Base-by-base conservation (phyloP, 1,139 yeast genomes). In the Geotrichum reessii region DNA sequence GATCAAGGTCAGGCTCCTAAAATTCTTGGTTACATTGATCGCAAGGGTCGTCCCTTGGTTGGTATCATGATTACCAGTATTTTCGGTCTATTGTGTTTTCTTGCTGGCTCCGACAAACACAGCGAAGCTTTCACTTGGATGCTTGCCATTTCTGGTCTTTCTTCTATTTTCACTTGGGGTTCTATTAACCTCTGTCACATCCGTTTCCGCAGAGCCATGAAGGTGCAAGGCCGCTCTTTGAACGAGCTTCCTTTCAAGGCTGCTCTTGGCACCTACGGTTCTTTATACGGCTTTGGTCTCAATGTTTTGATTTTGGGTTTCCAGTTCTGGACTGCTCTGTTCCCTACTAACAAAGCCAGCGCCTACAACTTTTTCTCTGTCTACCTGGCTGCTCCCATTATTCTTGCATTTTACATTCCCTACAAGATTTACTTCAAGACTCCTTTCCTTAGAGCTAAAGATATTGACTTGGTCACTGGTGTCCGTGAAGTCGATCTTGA, bases 1-100 rank as follows among this genome's bases (percentile, higher is more conserved):
- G 85, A 86, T 62, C 86, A 87, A 69, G 87, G 89, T 40, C 85
- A 82, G 73, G 89, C 91, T 53, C 96, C 96, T 66, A 77, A 78
- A 67, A 75, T 81, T 64, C 79, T 83, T 61, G 86, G 83, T 63
- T 88, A 86, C 76, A 81, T 87, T 69, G 95, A 88, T 72, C 82
- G 82, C 67, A 72, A 74, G 54, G 92, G 91, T 65, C 83, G 95
- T 72, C 95, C 95, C 49, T 75, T 86, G 55, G 80, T 79, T 58
- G 91, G 88, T 54, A 82, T 87, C 69, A 67, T 76, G 27, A 73
- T 80, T 53, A 83, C 89, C 47, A 73, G 81, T 57, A 62, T 76
- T 46, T 76, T 85, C 67, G 96, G 95, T 54, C 77, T 86, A 53
- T 78, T 88, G 57, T 83, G 87, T 63, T 88, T 82, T 76, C 75